Base-by-base conservation (phyloP, 2,329 filamentous ascomycete species). In the Xylariaceae sp. region DNA sequence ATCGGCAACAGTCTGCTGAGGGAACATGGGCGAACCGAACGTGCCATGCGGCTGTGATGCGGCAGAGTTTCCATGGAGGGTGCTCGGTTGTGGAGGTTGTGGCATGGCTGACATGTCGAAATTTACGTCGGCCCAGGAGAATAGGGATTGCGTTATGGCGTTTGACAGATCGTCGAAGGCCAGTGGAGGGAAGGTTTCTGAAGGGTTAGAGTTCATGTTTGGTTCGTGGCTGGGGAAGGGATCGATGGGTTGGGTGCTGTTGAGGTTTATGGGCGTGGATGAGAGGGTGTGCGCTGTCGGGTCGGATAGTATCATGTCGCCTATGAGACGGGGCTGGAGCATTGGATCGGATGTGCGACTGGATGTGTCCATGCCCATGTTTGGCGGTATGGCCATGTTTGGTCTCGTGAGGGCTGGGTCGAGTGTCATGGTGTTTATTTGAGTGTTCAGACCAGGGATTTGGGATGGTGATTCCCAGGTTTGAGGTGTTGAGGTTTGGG, bases 91-190 rank as follows among this genome's bases (percentile, higher is more conserved):
- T 35, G 35, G 6, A n/a, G 41, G 30, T 12, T 55, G 39, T 32
- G 57, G 57, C 19, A 58, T 36, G 22, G 46, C 46, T 38, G 49
- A 57, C 47, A 56, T 62, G 43, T 58, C 64, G 47, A 58, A 62
- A 46, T 42, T 64, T 53, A 58, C 35, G 43, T 55, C 61, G 18
- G 48, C 48, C 59, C 51, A 62, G n/a, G 42, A 52, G 42, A 66
- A 60, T 47, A 59, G 53, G 11, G 50, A 48, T 27, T 55, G 41
- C 17, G 32, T 43, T 3, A 38, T 3, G 6, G 38, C 47, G 41
- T 27, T 14, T 2, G 38, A 17, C 17, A 45, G 32, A 11, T 11
- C 32, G n/a, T 42, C 36, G n/a, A 49, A 40, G 43, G 39, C 11
- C 32, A 32, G 39, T 5, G 48, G n/a, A 1, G 39, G 5, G 1